These are phyloP conservation scores for Trichoderma gamsii DNA, from an alignment of 495 filamentous ascomycete genomes.

Conservation along the genomic window DNA sequence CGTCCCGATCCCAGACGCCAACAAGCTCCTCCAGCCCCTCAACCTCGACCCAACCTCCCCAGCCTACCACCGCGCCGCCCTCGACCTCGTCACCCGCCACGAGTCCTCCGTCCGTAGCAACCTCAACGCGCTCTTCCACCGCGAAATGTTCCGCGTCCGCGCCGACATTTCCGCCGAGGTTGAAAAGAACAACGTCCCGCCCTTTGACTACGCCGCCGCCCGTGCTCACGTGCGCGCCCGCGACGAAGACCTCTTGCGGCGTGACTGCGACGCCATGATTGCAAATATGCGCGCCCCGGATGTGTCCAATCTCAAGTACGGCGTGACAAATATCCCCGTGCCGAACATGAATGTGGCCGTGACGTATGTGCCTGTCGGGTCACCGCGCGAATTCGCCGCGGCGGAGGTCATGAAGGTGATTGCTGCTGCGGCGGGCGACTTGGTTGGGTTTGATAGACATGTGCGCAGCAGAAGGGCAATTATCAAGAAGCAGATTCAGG, in stretches of 20 bases:
- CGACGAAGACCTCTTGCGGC: not conserved
- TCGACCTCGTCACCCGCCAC: not conserved
- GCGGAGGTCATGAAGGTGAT: not conserved
- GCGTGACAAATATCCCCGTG: not conserved
- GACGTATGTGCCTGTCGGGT: not conserved
- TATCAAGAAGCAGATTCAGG: not conserved
- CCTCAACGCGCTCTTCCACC: not conserved
- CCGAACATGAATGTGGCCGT: not conserved
- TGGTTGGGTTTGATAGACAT: not conserved
- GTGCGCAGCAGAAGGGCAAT: not conserved
- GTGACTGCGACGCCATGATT: not conserved
- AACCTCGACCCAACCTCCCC: not conserved
- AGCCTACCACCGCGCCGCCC: not conserved
- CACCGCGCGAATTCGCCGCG: not conserved
- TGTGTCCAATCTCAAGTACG: not conserved
- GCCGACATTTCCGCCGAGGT: not conserved
- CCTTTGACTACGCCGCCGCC: not conserved
- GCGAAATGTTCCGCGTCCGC: not conserved
- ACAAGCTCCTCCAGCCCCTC: not conserved
- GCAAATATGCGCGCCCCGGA: not conserved
- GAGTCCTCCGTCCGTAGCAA: not conserved
- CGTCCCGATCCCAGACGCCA: not conserved
- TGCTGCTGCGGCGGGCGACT: not conserved
- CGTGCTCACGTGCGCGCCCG: not conserved
- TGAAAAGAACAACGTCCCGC: not conserved